Conservation (phyloP, 768 basidiomycete genomes). For the Pulveroboletus sp. region DNA sequence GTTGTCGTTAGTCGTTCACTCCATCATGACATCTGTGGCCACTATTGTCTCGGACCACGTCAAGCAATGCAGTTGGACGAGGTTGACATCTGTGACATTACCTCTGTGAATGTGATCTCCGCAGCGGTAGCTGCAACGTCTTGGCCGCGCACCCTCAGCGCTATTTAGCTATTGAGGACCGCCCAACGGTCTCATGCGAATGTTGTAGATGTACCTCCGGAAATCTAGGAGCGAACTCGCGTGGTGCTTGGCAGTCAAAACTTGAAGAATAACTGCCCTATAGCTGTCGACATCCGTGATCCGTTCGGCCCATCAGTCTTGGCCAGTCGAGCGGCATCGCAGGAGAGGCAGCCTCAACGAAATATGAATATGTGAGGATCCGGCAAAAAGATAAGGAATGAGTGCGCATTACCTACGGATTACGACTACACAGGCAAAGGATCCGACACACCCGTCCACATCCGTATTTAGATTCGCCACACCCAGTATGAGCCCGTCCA, state of each 20-base stretch:
- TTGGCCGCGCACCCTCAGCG: background rate
- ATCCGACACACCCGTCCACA: background rate
- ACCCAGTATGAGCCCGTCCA: no score
- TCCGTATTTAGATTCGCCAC: background rate
- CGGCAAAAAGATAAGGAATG: no score
- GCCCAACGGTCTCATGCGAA: background rate
- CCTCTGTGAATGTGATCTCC: background rate
- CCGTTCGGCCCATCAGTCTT: background rate
- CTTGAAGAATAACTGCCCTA: background rate
- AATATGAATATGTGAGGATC: background rate
- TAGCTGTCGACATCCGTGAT: background rate
- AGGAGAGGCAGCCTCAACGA: background rate
- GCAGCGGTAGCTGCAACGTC: background rate
- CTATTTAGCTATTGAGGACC: background rate
- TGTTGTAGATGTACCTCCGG: background rate
- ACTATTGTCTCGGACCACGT: background rate
- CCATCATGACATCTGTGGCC: background rate
- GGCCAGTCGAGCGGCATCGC: background rate
- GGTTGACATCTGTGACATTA: background rate
- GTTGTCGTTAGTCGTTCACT: background rate
- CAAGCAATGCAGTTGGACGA: background rate
- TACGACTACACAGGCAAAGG: background rate
- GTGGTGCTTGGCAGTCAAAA: background rate
- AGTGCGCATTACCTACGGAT: background rate
- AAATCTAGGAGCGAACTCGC: background rate